Conservation (phyloP, 2,329 filamentous ascomycete species). For the Colletotrichum godetiae region DNA sequence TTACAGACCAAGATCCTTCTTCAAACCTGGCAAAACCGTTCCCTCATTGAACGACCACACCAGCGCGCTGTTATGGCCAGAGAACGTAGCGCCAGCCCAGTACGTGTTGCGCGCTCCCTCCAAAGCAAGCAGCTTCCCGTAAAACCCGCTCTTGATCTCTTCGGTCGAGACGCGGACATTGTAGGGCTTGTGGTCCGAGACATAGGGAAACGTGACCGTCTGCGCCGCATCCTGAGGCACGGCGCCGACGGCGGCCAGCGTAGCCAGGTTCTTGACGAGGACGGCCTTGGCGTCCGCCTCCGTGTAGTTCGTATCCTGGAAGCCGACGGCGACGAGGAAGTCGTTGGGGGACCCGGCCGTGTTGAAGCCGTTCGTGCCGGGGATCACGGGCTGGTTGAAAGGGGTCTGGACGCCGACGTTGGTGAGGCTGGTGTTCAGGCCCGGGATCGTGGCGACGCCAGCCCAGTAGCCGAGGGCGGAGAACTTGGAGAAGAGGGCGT, state of each 20-base stretch:
- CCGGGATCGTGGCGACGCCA: slow-evolving; percentile 43
- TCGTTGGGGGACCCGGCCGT: slow-evolving; percentile 28
- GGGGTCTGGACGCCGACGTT: slow-evolving; percentile 37
- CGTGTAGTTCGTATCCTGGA: slow-evolving; percentile 25
- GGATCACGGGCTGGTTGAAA: slow-evolving; percentile 34
- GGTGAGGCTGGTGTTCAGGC: slow-evolving; percentile 38
- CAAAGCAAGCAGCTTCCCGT: slow-evolving; percentile 44
- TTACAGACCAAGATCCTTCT: slow-evolving; percentile 29
- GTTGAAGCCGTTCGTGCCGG: slow-evolving; percentile 38
- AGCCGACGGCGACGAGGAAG: slow-evolving; percentile 34
- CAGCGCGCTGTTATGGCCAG: slow-evolving; percentile 27
- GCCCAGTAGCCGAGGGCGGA: slow-evolving; percentile 46
- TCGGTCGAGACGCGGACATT: slow-evolving; percentile 41
- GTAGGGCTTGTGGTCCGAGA: slow-evolving; percentile 44
- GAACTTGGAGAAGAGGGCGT: slow-evolving; percentile 48
- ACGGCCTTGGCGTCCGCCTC: slow-evolving; percentile 33
- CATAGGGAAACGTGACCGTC: slow-evolving; percentile 33
- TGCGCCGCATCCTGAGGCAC: slow-evolving; percentile 24
- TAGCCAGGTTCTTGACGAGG: slow-evolving; percentile 28
- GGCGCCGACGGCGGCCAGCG: slow-evolving; percentile 17
- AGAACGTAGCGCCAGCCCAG: slow-evolving; percentile 47
- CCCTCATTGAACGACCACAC: slow-evolving; percentile 26
- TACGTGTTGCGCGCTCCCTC: slow-evolving; percentile 50
- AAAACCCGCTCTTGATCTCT: slow-evolving; percentile 47
- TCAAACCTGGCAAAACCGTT: slow-evolving; percentile 20